Evolutionary conservation across 2,329 filamentous ascomycete species (phyloP).

Genomic region (Neonectria magnoliae): DNA sequence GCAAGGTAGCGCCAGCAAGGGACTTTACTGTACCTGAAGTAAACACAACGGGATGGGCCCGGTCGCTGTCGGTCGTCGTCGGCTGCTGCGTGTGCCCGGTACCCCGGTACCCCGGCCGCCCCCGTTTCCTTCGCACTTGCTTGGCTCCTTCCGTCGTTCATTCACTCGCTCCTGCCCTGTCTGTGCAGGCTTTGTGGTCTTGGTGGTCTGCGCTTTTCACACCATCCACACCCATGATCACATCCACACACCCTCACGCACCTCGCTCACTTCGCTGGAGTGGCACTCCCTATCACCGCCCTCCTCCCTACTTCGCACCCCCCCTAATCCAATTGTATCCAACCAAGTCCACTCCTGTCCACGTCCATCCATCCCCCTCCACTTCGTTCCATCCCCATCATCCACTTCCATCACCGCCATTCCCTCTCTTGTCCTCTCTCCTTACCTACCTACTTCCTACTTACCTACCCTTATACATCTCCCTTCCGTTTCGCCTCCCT

Average conservation of each 20-base stretch:
- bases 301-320: slow-evolving; percentile 15
- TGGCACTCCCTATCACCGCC: slow-evolving; percentile 14
- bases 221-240: slow-evolving; percentile 3
- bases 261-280: neutral
- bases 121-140: slow-evolving; percentile 15
- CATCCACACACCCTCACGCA: neutral
- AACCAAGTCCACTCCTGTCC: slow-evolving; percentile 44
- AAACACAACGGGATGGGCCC: neutral
- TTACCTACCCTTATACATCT: slow-evolving; percentile 44
- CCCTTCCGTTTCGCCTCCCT: slow-evolving; percentile 45
- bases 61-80: neutral
- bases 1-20: neutral
- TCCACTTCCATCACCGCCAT: slow-evolving; percentile 45
- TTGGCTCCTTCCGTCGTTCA: slow-evolving; percentile 1
- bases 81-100: slow-evolving; percentile 9
- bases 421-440: slow-evolving; percentile 46
- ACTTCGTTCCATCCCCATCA: slow-evolving; percentile 49
- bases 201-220: slow-evolving; percentile 15
- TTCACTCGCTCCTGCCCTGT: slow-evolving; percentile 11
- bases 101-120: slow-evolving; percentile 8
- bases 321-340: slow-evolving; percentile 21
- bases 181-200: neutral
- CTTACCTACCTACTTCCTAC: slow-evolving; percentile 25
- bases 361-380: slow-evolving; percentile 48
- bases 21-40: slow-evolving; percentile 1